Conservation (phyloP, 345 rosid genomes). For the Salix brachista region DNA sequence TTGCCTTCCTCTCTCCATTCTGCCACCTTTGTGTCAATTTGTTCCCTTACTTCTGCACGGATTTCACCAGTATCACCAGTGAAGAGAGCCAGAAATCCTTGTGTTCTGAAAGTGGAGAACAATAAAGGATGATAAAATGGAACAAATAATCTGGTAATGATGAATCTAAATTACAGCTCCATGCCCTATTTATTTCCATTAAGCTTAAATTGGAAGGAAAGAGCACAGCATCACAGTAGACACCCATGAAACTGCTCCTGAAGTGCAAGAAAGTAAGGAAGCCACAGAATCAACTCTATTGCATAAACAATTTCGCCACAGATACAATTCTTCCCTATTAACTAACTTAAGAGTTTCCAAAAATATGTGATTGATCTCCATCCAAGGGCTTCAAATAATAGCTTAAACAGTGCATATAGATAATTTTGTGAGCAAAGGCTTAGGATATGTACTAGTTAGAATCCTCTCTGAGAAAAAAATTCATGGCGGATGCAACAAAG, state of each 20-base stretch:
- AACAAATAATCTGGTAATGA: not conserved
- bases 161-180: not conserved
- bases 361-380: not conserved
- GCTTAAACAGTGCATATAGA: not conserved
- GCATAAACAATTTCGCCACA: not conserved
- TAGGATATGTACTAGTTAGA: not conserved
- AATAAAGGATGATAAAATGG: not conserved
- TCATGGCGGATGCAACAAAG: not conserved
- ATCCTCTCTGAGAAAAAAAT: no score
- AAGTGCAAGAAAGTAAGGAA: not conserved
- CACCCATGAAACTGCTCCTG: not conserved
- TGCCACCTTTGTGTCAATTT: constrained; percentile 88
- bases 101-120: constrained; percentile 46
- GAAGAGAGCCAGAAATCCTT: constrained; percentile 92
- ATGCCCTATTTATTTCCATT: not conserved
- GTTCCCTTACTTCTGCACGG: constrained; percentile 91
- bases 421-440: not conserved
- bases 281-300: not conserved
- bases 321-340: not conserved
- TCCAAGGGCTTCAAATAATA: not conserved
- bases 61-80: constrained; percentile 97
- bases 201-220: not conserved
- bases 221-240: not conserved
- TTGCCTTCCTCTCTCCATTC: constrained; percentile 99
- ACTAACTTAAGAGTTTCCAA: not conserved